These are phyloP conservation scores for Coniochaeta ligniaria DNA, from an alignment of 2,329 filamentous ascomycete species.

Conservation along the genomic window DNA sequence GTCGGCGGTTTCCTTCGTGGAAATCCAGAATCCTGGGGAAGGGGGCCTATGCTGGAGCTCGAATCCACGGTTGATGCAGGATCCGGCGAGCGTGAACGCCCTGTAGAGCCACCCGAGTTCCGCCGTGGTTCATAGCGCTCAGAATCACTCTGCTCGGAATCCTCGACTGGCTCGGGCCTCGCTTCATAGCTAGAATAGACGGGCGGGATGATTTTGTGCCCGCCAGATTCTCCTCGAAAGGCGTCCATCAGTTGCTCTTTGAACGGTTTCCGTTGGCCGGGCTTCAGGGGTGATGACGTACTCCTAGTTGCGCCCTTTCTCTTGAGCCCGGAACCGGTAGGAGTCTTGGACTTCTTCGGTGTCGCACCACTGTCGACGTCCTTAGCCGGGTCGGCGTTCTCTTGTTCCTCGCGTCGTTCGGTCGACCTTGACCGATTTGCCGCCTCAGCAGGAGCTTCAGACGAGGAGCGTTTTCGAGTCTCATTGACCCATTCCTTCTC, in stretches of 20 bases:
- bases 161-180: constrained; percentile 10
- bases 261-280: constrained; percentile 39
- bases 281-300: constrained; percentile 40
- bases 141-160: constrained; percentile 15
- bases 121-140: constrained; percentile 16
- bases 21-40: constrained; percentile 10
- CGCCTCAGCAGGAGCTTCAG: constrained; percentile 12
- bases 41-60: constrained; percentile 14
- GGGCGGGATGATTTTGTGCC: constrained; percentile 32
- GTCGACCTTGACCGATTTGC: background rate
- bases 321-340: constrained; percentile 34
- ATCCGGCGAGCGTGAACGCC: constrained; percentile 23
- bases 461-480: constrained; percentile 18
- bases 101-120: constrained; percentile 23
- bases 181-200: constrained; percentile 37
- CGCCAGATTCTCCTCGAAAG: constrained; percentile 53
- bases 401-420: constrained; percentile 5
- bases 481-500: constrained; percentile 28
- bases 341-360: constrained; percentile 21
- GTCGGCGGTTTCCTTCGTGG: constrained; percentile 32
- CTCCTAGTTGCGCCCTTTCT: constrained; percentile 49
- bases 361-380: constrained; percentile 15
- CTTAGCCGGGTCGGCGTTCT: constrained; percentile 6
- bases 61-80: constrained; percentile 22
- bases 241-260: constrained; percentile 54